phyloP scores from a whole-genome alignment of 192 early-diverging fungal species.

The Podila verticillata region DNA sequence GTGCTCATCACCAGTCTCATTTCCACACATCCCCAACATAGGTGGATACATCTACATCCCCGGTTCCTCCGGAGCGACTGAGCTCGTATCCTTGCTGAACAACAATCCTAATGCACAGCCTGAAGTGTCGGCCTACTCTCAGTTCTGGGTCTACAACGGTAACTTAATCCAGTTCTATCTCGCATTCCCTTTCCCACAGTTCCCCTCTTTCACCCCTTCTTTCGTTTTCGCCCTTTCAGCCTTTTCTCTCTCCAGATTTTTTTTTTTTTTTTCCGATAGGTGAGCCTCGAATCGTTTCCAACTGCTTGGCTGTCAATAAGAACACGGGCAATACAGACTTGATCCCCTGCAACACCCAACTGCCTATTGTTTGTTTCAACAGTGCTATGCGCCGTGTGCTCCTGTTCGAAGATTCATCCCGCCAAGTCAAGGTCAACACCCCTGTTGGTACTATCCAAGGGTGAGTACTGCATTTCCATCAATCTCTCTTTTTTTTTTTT shows the following conservation, averaged over 20 bases:
- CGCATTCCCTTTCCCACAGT: background rate
- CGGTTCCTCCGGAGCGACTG: background rate
- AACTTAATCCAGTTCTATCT: background rate
- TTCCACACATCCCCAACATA: background rate
- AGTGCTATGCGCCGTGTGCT: background rate
- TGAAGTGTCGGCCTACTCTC: background rate
- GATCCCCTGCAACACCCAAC: slow-evolving; percentile 4
- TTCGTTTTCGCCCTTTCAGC: too few relatives aligned
- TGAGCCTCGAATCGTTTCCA: background rate
- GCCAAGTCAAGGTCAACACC: slow-evolving; percentile 28
- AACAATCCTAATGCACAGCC: slow-evolving; percentile 2
- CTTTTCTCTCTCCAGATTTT: too few relatives aligned
- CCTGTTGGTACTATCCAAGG: slow-evolving; percentile 12
- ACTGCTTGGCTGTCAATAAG: slow-evolving; percentile 11
- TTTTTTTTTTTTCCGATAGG: background rate
- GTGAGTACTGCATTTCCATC: too few relatives aligned
- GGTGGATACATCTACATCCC: slow-evolving; percentile 3
- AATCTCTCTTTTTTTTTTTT: too few relatives aligned
- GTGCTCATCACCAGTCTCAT: background rate
- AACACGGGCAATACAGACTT: slow-evolving; percentile 4
- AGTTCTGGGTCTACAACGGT: slow-evolving; percentile 19
- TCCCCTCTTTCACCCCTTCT: background rate
- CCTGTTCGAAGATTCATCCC: slow-evolving; percentile 12
- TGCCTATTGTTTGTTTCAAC: slow-evolving; percentile 13
- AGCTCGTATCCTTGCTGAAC: slow-evolving; percentile 3